phyloP scores from a whole-genome alignment of 805 yeast species.

The Candida sithepensis region DNA sequence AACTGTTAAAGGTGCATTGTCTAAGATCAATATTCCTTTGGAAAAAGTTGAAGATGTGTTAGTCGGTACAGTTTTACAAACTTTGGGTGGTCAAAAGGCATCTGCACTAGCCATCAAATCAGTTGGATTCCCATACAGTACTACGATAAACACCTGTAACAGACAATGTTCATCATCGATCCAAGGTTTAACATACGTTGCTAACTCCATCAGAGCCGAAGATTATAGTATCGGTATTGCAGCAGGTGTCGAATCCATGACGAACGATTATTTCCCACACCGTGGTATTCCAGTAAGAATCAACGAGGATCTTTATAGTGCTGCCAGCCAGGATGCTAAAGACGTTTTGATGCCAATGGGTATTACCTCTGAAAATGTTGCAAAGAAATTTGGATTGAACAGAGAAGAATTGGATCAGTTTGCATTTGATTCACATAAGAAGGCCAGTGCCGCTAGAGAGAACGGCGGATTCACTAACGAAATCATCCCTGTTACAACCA shows the following conservation, averaged over 20 bases:
- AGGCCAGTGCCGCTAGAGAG: slow-evolving; percentile 25
- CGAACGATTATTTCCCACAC: slow-evolving; percentile 38
- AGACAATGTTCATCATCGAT: slow-evolving; percentile 40
- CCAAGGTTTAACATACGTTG: slow-evolving; percentile 34
- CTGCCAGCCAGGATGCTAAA: slow-evolving; percentile 30
- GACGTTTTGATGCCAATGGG: slow-evolving; percentile 34
- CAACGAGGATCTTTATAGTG: slow-evolving; percentile 20
- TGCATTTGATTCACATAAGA: slow-evolving; percentile 26
- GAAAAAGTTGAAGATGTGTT: slow-evolving; percentile 33
- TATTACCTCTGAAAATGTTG: slow-evolving; percentile 29
- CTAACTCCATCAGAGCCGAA: slow-evolving; percentile 30
- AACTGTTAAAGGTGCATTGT: slow-evolving; percentile 30
- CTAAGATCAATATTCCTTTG: slow-evolving; percentile 22
- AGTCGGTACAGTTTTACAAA: slow-evolving; percentile 36
- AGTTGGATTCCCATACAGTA: slow-evolving; percentile 32
- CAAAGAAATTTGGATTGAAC: slow-evolving; percentile 22
- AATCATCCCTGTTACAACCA: slow-evolving; percentile 24
- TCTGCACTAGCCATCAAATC: slow-evolving; percentile 34
- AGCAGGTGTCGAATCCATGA: slow-evolving; percentile 43
- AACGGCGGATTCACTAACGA: slow-evolving; percentile 26
- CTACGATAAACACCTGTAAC: slow-evolving; percentile 35
- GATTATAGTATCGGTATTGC: slow-evolving; percentile 34
- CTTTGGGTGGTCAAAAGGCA: slow-evolving; percentile 37
- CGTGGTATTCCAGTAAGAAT: slow-evolving; percentile 36
- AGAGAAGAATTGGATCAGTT: slow-evolving; percentile 28